A percentile compares a stretch with the other conserved stretches of the same genome.
These are phyloP conservation scores for Acmispon strigosus DNA, from an alignment of 306 rosid species.

Conservation along the genomic window DNA sequence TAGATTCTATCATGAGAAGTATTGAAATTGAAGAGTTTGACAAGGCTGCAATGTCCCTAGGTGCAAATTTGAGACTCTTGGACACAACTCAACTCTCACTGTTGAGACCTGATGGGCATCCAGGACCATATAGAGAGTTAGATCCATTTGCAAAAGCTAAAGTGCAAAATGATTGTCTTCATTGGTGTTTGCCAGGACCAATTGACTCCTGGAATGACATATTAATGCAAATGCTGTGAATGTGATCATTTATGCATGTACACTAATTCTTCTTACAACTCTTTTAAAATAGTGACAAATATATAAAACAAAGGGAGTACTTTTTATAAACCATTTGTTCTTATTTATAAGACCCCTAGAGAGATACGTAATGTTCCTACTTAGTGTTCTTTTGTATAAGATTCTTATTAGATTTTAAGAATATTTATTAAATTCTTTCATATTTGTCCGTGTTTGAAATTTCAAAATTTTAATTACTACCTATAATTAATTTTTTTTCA, in stretches of 20 bases:
- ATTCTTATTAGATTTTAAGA: too few species aligned
- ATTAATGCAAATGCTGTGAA: slow-evolving; percentile 47
- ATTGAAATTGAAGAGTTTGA: slow-evolving; percentile 60
- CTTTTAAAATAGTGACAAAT: too few species aligned
- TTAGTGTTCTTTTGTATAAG: too few species aligned
- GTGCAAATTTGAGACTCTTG: slow-evolving; percentile 36
- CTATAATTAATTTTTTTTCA: too few species aligned
- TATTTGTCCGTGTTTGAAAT: too few species aligned
- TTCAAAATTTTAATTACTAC: too few species aligned
- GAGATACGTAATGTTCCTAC: too few species aligned
- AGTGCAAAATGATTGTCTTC: slow-evolving; percentile 33
- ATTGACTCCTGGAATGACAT: slow-evolving; percentile 86
- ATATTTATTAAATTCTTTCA: too few species aligned
- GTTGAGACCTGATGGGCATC: slow-evolving; percentile 89
- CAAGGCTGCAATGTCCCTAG: slow-evolving; percentile 18
- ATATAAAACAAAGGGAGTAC: too few species aligned
- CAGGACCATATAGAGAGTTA: slow-evolving; percentile 68
- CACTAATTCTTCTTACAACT: background rate
- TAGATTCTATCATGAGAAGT: slow-evolving; percentile 40
- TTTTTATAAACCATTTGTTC: too few species aligned
- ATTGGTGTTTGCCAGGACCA: slow-evolving; percentile 84
- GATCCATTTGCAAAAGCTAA: slow-evolving; percentile 45
- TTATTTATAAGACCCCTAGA: too few species aligned
- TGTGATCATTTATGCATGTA: background rate
- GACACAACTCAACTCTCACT: slow-evolving; percentile 61